Percentiles rank a stretch among this genome's conserved stretches.
These are phyloP conservation scores for Taiwanofungus camphoratus DNA, from an alignment of 1,284 basidiomycete genomes.

Conservation along the genomic window DNA sequence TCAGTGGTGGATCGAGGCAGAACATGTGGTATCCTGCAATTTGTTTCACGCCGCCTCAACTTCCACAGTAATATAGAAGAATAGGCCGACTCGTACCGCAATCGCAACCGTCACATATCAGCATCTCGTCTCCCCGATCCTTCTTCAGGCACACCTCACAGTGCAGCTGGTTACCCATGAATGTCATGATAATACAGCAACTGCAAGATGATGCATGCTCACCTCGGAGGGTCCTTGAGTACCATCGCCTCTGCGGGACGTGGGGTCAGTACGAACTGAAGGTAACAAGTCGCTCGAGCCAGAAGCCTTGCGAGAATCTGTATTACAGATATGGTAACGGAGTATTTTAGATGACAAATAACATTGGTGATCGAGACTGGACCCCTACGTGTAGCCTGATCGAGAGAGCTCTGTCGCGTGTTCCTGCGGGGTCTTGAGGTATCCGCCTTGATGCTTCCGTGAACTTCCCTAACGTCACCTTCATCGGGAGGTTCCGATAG, in stretches of 20 bases:
- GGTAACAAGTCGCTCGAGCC: constrained; percentile 11
- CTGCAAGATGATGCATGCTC: constrained; percentile 2
- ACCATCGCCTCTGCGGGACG: constrained; percentile 6
- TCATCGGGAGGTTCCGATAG: constrained; percentile 77
- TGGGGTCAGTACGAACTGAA: constrained; percentile 5
- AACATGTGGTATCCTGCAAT: constrained; percentile 90
- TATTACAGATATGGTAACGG: background rate
- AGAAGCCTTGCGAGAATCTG: constrained; percentile 16
- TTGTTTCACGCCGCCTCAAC: background rate
- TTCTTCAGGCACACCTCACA: constrained; percentile 92
- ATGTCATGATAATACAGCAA: background rate
- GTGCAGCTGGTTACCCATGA: constrained; percentile 39
- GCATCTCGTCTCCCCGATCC: constrained; percentile 84
- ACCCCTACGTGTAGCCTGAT: constrained; percentile 19
- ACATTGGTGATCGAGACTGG: background rate
- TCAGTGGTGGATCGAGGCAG: constrained; percentile 89
- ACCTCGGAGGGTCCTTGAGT: constrained; percentile 20
- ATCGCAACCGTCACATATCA: constrained; percentile 97
- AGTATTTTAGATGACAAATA: background rate
- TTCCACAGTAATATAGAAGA: constrained; percentile 1
- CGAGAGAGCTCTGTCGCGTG: constrained; percentile 20
- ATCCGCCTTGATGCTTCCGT: constrained; percentile 16
- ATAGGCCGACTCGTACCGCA: constrained; percentile 55
- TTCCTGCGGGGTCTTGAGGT: constrained; percentile 20
- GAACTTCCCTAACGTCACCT: constrained; percentile 47